Evolutionary conservation across 2,329 filamentous ascomycete genomes (phyloP).

Genomic region (Geoglossum cookeanum): DNA sequence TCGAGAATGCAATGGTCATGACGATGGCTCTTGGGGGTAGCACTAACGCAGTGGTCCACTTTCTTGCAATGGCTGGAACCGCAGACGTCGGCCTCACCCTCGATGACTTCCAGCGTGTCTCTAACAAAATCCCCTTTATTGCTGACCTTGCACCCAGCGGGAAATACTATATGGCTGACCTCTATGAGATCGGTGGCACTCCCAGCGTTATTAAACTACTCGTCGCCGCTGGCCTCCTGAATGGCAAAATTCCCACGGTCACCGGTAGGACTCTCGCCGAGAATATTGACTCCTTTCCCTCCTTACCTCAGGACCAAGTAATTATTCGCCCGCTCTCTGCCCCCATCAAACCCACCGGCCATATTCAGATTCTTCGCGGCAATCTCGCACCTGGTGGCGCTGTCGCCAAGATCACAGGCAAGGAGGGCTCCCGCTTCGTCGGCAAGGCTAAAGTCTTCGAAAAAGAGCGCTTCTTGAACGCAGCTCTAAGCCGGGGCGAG

Average conservation of each 20-base stretch:
- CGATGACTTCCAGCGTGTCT: conserved; percentile 67
- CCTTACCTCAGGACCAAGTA: conserved; percentile 56
- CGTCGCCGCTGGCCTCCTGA: conserved; percentile 53
- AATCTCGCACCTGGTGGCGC: conserved; percentile 79
- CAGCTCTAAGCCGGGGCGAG: conserved; percentile 50
- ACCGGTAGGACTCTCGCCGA: conserved; percentile 70
- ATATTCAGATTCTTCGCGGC: conserved; percentile 72
- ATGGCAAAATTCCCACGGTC: conserved; percentile 62
- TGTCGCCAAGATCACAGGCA: conserved; percentile 91
- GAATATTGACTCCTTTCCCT: conserved; percentile 61
- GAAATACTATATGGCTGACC: conserved; percentile 71
- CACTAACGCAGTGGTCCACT: conserved; percentile 76
- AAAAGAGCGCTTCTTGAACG: conserved; percentile 63
- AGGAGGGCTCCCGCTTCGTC: conserved; percentile 68
- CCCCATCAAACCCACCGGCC: conserved; percentile 72
- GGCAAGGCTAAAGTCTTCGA: conserved; percentile 72
- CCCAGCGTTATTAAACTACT: conserved; percentile 74
- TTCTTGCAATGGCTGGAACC: conserved; percentile 77
- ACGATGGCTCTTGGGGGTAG: conserved; percentile 85
- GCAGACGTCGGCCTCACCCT: conserved; percentile 60
- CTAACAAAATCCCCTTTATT: conserved; percentile 67
- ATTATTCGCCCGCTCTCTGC: conserved; percentile 67
- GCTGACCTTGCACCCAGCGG: conserved; percentile 73
- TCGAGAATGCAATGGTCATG: conserved; percentile 77
- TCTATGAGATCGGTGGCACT: conserved; percentile 71